These are phyloP conservation scores for Nicotiana otophora DNA, from an alignment of 257 asterid species.

Conservation along the genomic window DNA sequence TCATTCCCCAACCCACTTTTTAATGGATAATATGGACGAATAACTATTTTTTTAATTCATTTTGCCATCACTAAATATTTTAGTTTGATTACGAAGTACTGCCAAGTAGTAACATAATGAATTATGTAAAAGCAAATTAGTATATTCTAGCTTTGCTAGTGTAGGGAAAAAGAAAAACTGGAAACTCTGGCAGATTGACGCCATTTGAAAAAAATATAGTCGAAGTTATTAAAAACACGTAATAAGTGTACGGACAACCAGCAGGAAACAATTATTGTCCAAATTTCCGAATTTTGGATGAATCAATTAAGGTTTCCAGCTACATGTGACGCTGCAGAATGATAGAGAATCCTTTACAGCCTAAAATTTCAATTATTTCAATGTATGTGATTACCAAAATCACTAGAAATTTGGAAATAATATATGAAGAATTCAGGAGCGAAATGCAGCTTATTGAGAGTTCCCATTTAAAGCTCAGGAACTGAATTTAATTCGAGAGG, in stretches of 20 bases:
- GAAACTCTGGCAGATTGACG: background rate
- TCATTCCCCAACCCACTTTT: too few species aligned
- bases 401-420: background rate
- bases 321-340: slow-evolving; percentile 3
- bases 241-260: background rate
- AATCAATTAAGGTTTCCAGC: slow-evolving; percentile 3
- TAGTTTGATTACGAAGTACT: background rate
- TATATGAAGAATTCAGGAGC: background rate
- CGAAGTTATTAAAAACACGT: background rate
- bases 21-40: too few species aligned
- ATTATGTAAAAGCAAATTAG: background rate
- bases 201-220: background rate
- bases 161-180: background rate
- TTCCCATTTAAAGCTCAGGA: background rate
- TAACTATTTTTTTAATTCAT: too few species aligned
- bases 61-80: too few species aligned
- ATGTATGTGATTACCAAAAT: background rate
- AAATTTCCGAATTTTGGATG: background rate
- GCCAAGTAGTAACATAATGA: background rate
- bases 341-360: background rate
- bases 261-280: background rate
- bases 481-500: background rate
- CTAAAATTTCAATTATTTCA: slow-evolving; percentile 12
- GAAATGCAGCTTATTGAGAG: background rate
- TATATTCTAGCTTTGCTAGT: background rate